Base-by-base conservation (phyloP, 1,139 yeast species). In the Zygotorulaspora mrakii region DNA sequence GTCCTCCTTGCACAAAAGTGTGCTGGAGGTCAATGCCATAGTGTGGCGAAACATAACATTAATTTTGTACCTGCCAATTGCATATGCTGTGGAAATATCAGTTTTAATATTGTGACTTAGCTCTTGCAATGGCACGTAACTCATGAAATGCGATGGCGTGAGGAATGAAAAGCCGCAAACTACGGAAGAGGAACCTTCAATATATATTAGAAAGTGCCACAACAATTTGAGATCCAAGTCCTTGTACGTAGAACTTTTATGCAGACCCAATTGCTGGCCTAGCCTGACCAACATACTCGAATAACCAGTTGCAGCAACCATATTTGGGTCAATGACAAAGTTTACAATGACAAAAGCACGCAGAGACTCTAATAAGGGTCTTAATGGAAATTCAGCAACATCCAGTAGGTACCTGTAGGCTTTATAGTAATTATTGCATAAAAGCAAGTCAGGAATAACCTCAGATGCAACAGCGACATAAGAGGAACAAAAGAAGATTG, bases 151-250 rank as follows among this genome's bases (percentile, higher is more conserved):
- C n/a, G 42, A 31, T 11, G 55, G 37, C 9, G 53, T 40, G 13
- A 45, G 37, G 31, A 53, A 56, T 11, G 55, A 49, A 18, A 53
- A 47, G 3, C 61, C 61, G 23, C 50, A 45, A 2, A 49, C 59
- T 11, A 56, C 61, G 5, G 60, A 52, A 1, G 61, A 46, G 1
- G 59, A 56, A 1, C 59, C 61, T 34, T 56, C 61, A n/a, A 54
- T 39, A 30, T 52, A 56, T 18, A 55, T 42, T 2, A 55, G 30
- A 34, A 39, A 49, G 38, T 52, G 50, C 61, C 61, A 56, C 4
- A 54, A 37, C 2, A 52, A 31, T 26, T 41, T 41, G 10, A 40
- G 25, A 20, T 45, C 37, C 11, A 31, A 23, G 3, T 36, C 38
- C 13, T 28, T 32, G 2, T 26, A n/a, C 3, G 21, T 14, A 8